Conservation (phyloP, 1,284 basidiomycete species). For the Ganoderma lingzhi region DNA sequence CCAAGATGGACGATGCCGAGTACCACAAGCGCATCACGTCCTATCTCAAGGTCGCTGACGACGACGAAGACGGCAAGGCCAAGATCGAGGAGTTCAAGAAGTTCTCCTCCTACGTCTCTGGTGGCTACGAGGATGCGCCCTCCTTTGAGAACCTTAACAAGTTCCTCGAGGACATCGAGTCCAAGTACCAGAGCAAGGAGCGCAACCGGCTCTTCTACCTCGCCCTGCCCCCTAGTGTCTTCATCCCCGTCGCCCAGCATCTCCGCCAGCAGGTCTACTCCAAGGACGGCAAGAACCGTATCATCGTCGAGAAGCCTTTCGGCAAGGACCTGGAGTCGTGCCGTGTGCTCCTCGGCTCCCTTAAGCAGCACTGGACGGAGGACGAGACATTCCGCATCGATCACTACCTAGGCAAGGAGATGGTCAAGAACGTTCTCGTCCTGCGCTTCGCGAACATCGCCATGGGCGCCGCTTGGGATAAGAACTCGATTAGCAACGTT, state of each 20-base stretch:
- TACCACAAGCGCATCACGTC: conserved; percentile 86
- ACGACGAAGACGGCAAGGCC: conserved; percentile 62
- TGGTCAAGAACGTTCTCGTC: conserved; percentile 97
- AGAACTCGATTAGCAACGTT: conserved; percentile 92
- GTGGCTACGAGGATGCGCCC: conserved; percentile 85
- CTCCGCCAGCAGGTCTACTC: conserved; percentile 86
- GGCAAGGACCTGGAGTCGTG: conserved; percentile 94
- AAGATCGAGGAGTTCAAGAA: conserved; percentile 86
- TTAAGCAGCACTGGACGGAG: conserved; percentile 92
- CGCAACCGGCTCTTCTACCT: conserved; percentile 91
- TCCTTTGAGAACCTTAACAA: conserved; percentile 83
- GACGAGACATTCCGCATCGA: conserved; percentile 98
- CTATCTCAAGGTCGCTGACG: conserved; percentile 83
- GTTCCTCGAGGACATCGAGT: conserved; percentile 82
- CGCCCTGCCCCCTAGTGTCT: conserved; percentile 93
- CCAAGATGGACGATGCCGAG: conserved; percentile 91
- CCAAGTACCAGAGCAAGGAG: conserved; percentile 66
- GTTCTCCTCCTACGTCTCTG: conserved; percentile 83
- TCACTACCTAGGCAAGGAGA: conserved; percentile 98
- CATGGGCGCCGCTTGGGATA: conserved; percentile 89
- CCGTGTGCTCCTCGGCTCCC: conserved; percentile 76
- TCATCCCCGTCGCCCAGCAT: conserved; percentile 87
- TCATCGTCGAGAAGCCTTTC: conserved; percentile 97
- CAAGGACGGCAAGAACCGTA: conserved; percentile 79
- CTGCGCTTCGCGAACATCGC: conserved; percentile 94